Base-by-base conservation (phyloP, 257 asterid genomes). In the Parsonsia alboflavescens region DNA sequence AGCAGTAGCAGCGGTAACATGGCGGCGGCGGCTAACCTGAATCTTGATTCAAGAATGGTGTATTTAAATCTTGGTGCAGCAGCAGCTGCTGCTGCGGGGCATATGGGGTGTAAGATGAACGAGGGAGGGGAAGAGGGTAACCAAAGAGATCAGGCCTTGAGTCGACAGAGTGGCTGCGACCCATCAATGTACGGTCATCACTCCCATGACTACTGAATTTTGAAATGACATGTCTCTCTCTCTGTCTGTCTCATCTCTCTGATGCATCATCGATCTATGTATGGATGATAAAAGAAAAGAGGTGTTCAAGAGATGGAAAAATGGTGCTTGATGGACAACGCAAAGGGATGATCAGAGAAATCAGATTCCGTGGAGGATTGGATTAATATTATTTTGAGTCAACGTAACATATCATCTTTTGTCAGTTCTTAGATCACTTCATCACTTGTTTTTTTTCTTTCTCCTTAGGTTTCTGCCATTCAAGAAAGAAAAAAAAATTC, bases 11-110 rank as follows among this genome's bases (percentile, higher is more conserved):
- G 88, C 44, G 82, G 88, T 6, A 84, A 77, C 59, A 77, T 77
- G 77, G 86, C 52, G 3, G 22, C 64, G 77, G 86, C 16, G 16
- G 22, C 65, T 0, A 75, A 77, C 33, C 9, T 84, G 44, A 89
- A 88, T 63, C 85, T 87, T 22, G 96, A 91, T 78, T 87, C 98
- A 16, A 86, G 97, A 76, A 86, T 90, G 90, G 96, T 90, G 78
- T 91, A 91, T 85, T 42, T 91, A 76, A 88, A 91, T 70, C 91
- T 91, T 33, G 97, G 96, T 17, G 96, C 88, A 26, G 84, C 88
- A 26, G 84, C 79, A 2, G 39, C 39, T 33, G 79, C 73, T 39
- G 62, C 72, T 26, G 45, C 73, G 36, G 67, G 67, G 1, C 96
- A 87, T 74, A 86, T 81, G 80, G 83, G 80, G 56, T 72, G 83